A percentile compares a stretch with the other conserved stretches of the same genome.
These are phyloP conservation scores for Gastrodia elata DNA, from an alignment of 106 monocot species.

Conservation along the genomic window DNA sequence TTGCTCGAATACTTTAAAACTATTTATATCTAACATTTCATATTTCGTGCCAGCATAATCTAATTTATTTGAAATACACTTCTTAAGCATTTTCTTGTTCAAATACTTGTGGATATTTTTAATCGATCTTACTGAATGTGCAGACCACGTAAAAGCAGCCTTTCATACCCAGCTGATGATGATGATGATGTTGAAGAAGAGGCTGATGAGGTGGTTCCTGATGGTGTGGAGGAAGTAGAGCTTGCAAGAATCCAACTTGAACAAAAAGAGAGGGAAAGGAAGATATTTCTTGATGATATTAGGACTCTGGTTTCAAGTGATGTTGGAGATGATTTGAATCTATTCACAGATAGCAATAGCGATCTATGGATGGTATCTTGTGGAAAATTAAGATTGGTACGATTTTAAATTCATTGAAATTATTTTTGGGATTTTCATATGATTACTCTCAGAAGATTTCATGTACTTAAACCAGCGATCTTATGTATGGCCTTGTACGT, in stretches of 20 bases:
- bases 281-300: constrained; percentile 84
- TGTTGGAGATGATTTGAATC: constrained; percentile 11
- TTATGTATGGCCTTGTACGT: neutral
- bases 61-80: neutral
- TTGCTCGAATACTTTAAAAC: neutral
- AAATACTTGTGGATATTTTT: neutral
- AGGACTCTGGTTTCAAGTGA: constrained; percentile 39
- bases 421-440: neutral
- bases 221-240: constrained; percentile 96
- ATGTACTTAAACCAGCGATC: neutral
- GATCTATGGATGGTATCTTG: constrained; percentile 63
- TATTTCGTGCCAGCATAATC: neutral
- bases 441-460: neutral
- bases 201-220: constrained; percentile 88
- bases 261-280: constrained; percentile 72
- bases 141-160: constrained; percentile 74
- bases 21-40: neutral
- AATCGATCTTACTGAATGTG: constrained; percentile 9
- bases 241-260: constrained; percentile 87
- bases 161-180: constrained; percentile 68
- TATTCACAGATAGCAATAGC: constrained; percentile 24
- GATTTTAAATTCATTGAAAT: constrained; percentile 4
- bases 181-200: constrained; percentile 79
- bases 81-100: neutral
- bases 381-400: constrained; percentile 60